phyloP scores from a whole-genome alignment of 257 asterid species.

The Jacaranda copaia region DNA sequence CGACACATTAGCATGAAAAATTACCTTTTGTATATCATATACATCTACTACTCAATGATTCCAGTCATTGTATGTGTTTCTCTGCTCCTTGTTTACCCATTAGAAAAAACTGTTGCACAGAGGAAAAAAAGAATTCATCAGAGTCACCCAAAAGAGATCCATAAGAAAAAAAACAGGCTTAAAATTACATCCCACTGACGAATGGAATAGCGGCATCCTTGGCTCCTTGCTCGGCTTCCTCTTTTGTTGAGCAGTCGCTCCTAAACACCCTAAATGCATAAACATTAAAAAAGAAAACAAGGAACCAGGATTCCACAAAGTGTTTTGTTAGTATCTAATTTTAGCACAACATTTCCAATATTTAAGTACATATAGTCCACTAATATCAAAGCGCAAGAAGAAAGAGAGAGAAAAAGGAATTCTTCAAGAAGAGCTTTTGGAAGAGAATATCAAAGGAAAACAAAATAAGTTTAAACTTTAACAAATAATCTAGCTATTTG shows the following conservation, averaged over 20 bases:
- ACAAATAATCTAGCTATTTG: too few species aligned
- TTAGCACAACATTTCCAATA: not conserved
- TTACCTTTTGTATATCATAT: conserved; percentile 72
- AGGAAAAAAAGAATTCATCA: conserved; percentile 33
- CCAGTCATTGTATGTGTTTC: conserved; percentile 94
- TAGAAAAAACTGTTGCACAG: conserved; percentile 83
- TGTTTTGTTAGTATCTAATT: not conserved
- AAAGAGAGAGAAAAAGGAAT: not conserved
- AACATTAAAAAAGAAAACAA: not conserved
- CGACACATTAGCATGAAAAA: not conserved
- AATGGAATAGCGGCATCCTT: conserved; percentile 80
- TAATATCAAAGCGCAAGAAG: not conserved
- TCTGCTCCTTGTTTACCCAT: conserved; percentile 94
- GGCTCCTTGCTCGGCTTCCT: conserved; percentile 85
- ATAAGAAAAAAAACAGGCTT: not conserved
- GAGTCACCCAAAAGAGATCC: not conserved
- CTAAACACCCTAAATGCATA: conserved; percentile 78
- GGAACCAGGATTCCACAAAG: not conserved
- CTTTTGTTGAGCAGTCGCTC: conserved; percentile 70
- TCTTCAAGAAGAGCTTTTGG: too few species aligned
- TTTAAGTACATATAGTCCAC: not conserved
- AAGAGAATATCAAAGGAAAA: too few species aligned
- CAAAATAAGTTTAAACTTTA: too few species aligned
- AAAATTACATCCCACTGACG: conserved; percentile 66
- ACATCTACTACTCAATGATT: conserved; percentile 80